These are phyloP conservation scores for Yarrowia hollandica DNA, from an alignment of 805 yeast species.

Conservation along the genomic window DNA sequence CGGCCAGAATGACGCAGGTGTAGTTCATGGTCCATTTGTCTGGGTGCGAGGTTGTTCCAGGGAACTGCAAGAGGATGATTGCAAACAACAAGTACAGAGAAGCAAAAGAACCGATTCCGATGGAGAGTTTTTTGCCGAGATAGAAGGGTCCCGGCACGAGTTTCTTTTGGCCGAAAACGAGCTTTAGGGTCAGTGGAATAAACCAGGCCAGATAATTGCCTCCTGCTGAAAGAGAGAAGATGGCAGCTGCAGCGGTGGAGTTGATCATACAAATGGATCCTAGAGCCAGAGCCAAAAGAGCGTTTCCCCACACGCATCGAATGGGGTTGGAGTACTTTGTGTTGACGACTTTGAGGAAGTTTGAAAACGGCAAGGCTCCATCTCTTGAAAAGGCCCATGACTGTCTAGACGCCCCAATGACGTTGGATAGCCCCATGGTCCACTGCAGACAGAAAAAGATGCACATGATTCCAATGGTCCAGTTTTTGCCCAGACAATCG, in stretches of 20 bases:
- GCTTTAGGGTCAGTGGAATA: slow-evolving; percentile 56
- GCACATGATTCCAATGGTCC: slow-evolving; percentile 66
- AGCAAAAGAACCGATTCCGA: slow-evolving; percentile 49
- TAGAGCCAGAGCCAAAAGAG: slow-evolving; percentile 49
- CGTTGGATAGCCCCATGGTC: slow-evolving; percentile 63
- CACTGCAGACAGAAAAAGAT: slow-evolving; percentile 60
- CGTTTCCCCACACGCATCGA: slow-evolving; percentile 59
- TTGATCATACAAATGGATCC: slow-evolving; percentile 63
- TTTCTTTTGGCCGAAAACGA: slow-evolving; percentile 50
- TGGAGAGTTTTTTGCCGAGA: slow-evolving; percentile 53
- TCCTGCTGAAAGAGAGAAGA: slow-evolving; percentile 62
- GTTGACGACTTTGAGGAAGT: slow-evolving; percentile 57
- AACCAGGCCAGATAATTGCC: slow-evolving; percentile 67
- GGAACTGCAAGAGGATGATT: slow-evolving; percentile 62
- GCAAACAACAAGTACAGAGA: slow-evolving; percentile 53
- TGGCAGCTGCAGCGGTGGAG: slow-evolving; percentile 60
- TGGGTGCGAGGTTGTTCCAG: slow-evolving; percentile 44
- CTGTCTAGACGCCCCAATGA: slow-evolving; percentile 67
- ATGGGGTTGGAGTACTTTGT: slow-evolving; percentile 60
- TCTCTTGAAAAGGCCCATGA: slow-evolving; percentile 75
- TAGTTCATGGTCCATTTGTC: slow-evolving; percentile 59
- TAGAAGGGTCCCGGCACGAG: slow-evolving; percentile 68
- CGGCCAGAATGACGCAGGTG: slow-evolving; percentile 60
- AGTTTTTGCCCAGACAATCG: slow-evolving; percentile 60
- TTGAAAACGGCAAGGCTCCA: slow-evolving; percentile 66